Conservation (phyloP, 2,329 filamentous ascomycete species). For the Aureobasidium sp. region DNA sequence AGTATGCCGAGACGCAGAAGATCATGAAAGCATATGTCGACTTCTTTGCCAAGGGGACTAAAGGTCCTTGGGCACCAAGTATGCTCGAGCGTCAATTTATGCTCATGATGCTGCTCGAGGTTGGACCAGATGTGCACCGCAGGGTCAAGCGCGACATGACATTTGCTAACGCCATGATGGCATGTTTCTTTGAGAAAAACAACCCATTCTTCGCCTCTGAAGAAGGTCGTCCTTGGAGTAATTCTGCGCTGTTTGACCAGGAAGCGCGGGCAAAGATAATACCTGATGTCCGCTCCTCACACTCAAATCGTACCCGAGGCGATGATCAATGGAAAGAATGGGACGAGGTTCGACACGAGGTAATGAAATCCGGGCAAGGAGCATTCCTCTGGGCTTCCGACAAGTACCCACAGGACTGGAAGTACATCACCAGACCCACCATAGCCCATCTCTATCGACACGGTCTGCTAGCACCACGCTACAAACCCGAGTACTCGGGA, state of each 20-base stretch:
- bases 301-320: constrained; percentile 33
- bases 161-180: constrained; percentile 33
- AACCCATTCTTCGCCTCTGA: constrained; percentile 33
- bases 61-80: constrained; percentile 2
- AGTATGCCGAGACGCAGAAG: constrained; percentile 33
- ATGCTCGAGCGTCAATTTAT: constrained; percentile 14
- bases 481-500: constrained; percentile 28
- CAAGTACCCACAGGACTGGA: constrained; percentile 20
- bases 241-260: constrained; percentile 35
- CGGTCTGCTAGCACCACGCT: constrained; percentile 36
- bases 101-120: constrained; percentile 22
- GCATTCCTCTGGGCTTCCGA: constrained; percentile 12
- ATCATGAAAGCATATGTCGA: constrained; percentile 25
- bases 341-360: constrained; percentile 24
- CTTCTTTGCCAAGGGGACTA: constrained; percentile 11
- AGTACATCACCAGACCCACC: constrained; percentile 32
- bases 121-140: constrained; percentile 28
- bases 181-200: constrained; percentile 33
- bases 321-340: constrained; percentile 30
- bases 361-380: constrained; percentile 6
- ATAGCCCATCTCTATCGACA: constrained; percentile 42
- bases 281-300: constrained; percentile 33
- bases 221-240: constrained; percentile 29
- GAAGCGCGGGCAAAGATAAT: constrained; percentile 33
- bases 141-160: constrained; percentile 35